Base-by-base conservation (phyloP, 306 rosid genomes). In the Canavalia ensiformis region DNA sequence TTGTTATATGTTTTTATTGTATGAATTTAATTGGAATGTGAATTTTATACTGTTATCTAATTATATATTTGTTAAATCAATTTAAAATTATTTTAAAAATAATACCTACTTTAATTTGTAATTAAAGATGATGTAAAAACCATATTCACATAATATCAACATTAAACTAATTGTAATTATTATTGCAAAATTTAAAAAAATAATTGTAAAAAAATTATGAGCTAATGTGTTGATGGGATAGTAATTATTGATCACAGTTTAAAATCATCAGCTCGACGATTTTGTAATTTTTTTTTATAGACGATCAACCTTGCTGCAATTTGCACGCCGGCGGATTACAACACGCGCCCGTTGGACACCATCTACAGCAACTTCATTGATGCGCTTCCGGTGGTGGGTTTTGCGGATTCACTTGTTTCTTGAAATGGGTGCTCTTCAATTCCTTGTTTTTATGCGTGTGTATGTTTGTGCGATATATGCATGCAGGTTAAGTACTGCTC, bases 251-350 rank as follows among this genome's bases (percentile, higher is more conserved):
- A 66, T 4, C 2, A 35, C 52, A 1, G 9, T 42, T 25, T 9
- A 44, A 68, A 44, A 10, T 44, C 8, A 29, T 25, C 6, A 6
- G 2, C 13, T 33, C 54, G 7, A 10, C 63, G 1, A 30, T 5
- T 33, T 58, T 18, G 25, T 18, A 42, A 11, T 56, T 39, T 0
- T 8, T 70, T 65, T 7, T 25, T 66, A 70, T 50, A 93, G 97
- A 91, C 94, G 28, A 91, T 93, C 62, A 93, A 93, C 70, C 97
- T 93, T 59, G 97, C 94, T 30, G 97, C 97, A 29, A 93, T 93
- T 86, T 93, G 94, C 62, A 91, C 97, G 8, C 97, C 97, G 6
- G 94, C 97, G 31, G 97, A 93, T 72, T 93, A 91, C 82, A 93
- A 91, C 74, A 91, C 93, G 46, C 94, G 97, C 44, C 97, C 97